A percentile compares a stretch with the other conserved stretches of the same genome.
Conservation (phyloP, 306 rosid genomes). For the Rosa multiflora region DNA sequence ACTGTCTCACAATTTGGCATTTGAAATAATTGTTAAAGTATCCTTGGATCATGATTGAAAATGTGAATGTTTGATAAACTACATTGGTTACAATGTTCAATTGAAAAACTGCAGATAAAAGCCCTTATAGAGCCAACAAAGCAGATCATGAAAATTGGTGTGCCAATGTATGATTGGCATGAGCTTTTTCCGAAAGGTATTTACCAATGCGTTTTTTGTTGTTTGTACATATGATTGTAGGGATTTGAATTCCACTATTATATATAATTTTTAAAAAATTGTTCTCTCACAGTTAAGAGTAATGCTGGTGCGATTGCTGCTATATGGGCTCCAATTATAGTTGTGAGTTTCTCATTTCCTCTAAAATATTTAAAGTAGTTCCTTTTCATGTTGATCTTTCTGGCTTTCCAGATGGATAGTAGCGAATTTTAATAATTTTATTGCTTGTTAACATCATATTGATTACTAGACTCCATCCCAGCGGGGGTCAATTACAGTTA, state of each 20-base stretch:
- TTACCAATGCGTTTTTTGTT: constrained; percentile 12
- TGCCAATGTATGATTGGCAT: constrained; percentile 74
- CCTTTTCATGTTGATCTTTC: constrained; percentile 1
- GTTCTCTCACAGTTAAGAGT: constrained; percentile 62
- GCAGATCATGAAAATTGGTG: constrained; percentile 82
- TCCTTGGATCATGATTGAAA: constrained; percentile 1
- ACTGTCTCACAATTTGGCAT: neutral
- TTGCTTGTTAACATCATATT: neutral
- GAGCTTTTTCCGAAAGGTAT: constrained; percentile 93
- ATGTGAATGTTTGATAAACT: neutral
- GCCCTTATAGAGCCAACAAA: constrained; percentile 92
- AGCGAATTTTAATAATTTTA: neutral
- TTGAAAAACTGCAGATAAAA: constrained; percentile 69
- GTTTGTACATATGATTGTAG: neutral
- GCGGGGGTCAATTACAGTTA: neutral
- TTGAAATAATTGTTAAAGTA: neutral
- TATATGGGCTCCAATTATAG: constrained; percentile 87
- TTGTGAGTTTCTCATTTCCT: constrained; percentile 62
- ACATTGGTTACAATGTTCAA: constrained; percentile 12
- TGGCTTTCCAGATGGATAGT: constrained; percentile 1
- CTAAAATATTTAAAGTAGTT: constrained; percentile 17
- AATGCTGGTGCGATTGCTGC: constrained; percentile 98
- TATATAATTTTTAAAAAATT: constrained; percentile 3
- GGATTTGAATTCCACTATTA: constrained; percentile 1
- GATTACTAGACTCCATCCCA: neutral